A percentile compares a stretch with the other conserved stretches of the same genome.
These are phyloP conservation scores for Fusarium drepaniforme DNA, from an alignment of 2,329 filamentous ascomycete species.

Conservation along the genomic window DNA sequence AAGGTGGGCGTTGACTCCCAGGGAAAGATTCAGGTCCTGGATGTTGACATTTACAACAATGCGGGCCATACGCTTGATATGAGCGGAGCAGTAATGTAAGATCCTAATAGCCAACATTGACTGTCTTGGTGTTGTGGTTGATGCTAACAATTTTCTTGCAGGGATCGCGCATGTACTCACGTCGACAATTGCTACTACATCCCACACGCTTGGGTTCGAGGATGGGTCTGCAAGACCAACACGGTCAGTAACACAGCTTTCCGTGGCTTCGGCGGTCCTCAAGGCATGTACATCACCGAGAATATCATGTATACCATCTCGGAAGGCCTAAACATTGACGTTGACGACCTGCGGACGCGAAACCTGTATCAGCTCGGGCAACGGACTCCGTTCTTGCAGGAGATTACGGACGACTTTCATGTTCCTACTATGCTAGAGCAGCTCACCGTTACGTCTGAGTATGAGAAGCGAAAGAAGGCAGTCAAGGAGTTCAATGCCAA, in stretches of 20 bases:
- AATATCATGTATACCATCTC: conserved; percentile 10
- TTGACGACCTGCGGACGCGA: conserved; percentile 1
- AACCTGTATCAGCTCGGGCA: conserved; percentile 17
- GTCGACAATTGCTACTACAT: conserved; percentile 86
- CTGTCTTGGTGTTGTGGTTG: neutral
- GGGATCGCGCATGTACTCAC: conserved; percentile 84
- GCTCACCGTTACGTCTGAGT: neutral
- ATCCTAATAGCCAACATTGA: neutral
- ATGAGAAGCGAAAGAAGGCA: conserved; percentile 6
- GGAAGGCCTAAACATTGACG: conserved; percentile 8
- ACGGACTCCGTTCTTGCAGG: conserved; percentile 13
- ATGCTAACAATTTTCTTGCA: conserved; percentile 40
- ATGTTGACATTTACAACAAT: conserved; percentile 87
- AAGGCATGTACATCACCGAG: conserved; percentile 20
- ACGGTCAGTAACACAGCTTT: conserved; percentile 21
- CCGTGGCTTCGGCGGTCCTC: conserved; percentile 16
- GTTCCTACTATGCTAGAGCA: conserved; percentile 12
- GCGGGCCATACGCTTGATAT: conserved; percentile 79
- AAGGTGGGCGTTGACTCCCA: conserved; percentile 90
- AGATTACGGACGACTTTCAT: conserved; percentile 16
- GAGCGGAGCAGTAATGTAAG: conserved; percentile 70
- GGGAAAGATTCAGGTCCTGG: conserved; percentile 85
- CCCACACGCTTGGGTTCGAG: conserved; percentile 83
- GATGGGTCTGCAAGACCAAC: conserved; percentile 67
- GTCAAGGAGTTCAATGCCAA: conserved; percentile 75